Conservation (phyloP, 768 basidiomycete genomes). For the Macrolepiota dolichaula region DNA sequence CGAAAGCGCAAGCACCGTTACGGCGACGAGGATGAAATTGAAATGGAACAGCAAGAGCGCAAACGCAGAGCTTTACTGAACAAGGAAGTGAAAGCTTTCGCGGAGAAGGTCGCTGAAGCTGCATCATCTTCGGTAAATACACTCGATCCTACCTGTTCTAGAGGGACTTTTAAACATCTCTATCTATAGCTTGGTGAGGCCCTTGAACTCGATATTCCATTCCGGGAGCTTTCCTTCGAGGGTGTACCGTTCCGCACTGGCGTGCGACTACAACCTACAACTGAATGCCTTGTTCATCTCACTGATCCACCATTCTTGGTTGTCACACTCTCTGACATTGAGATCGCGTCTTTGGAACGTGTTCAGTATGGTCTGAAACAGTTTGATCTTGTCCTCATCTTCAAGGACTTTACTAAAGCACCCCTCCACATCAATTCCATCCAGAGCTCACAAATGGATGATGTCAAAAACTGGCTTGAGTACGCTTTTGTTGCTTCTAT, state of each 20-base stretch:
- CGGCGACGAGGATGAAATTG: slow-evolving; percentile 98
- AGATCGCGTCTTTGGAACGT: slow-evolving; percentile 94
- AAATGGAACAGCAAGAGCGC: slow-evolving; percentile 96
- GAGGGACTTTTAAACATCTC: slow-evolving; percentile 5
- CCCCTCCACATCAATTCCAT: slow-evolving; percentile 98
- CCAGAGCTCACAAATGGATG: slow-evolving; percentile 85
- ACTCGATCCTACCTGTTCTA: background rate
- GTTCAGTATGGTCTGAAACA: slow-evolving; percentile 96
- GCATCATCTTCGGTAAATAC: slow-evolving; percentile 67
- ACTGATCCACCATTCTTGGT: slow-evolving; percentile 96
- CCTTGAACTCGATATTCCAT: slow-evolving; percentile 93
- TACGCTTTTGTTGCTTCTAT: slow-evolving; percentile 36
- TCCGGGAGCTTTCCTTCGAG: slow-evolving; percentile 94
- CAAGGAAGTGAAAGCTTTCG: slow-evolving; percentile 91
- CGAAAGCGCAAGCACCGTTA: slow-evolving; percentile 95
- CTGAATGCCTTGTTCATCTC: slow-evolving; percentile 93
- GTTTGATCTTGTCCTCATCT: slow-evolving; percentile 95
- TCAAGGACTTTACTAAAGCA: slow-evolving; percentile 91
- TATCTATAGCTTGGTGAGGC: slow-evolving; percentile 60
- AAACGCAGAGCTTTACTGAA: slow-evolving; percentile 86
- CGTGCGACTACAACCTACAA: slow-evolving; percentile 92
- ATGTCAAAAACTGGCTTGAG: slow-evolving; percentile 99
- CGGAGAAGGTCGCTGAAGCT: slow-evolving; percentile 88
- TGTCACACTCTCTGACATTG: slow-evolving; percentile 90
- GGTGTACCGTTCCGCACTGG: slow-evolving; percentile 96